Evolutionary conservation across 805 yeast genomes (phyloP).

Genomic region (Nakazawaea anatomiae): DNA sequence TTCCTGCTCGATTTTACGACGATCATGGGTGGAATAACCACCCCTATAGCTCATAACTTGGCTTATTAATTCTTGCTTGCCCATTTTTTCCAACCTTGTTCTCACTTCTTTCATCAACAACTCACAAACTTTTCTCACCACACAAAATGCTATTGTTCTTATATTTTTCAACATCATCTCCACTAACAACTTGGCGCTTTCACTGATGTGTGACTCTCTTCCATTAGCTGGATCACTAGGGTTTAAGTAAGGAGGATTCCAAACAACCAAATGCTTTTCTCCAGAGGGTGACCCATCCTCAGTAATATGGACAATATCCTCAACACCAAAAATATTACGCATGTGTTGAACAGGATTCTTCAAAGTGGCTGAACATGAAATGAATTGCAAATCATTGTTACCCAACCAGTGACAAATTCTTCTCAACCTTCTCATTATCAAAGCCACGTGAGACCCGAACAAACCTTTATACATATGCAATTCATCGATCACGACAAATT

Average conservation of each 20-base stretch:
- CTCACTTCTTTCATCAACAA: slow-evolving; percentile 79
- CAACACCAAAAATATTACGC: slow-evolving; percentile 66
- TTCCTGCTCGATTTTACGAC: slow-evolving; percentile 81
- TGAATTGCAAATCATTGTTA: slow-evolving; percentile 51
- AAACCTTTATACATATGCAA: slow-evolving; percentile 85
- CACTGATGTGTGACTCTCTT: slow-evolving; percentile 65
- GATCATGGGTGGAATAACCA: slow-evolving; percentile 82
- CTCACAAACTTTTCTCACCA: slow-evolving; percentile 82
- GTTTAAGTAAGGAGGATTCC: slow-evolving; percentile 78
- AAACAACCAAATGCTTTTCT: slow-evolving; percentile 63
- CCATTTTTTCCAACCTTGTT: slow-evolving; percentile 37
- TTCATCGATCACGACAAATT: slow-evolving; percentile 76
- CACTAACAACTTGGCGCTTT: slow-evolving; percentile 70
- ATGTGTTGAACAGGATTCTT: slow-evolving; percentile 69
- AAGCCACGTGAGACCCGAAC: slow-evolving; percentile 89
- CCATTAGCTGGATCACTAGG: slow-evolving; percentile 51
- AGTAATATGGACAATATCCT: slow-evolving; percentile 47
- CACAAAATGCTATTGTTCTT: slow-evolving; percentile 86
- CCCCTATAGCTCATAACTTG: slow-evolving; percentile 92
- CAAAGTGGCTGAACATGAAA: slow-evolving; percentile 94
- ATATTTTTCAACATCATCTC: slow-evolving; percentile 58
- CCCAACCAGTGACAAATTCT: slow-evolving; percentile 54
- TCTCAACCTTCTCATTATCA: slow-evolving; percentile 73
- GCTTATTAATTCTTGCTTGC: slow-evolving; percentile 39
- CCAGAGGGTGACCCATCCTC: slow-evolving; percentile 92